Evolutionary conservation across 169 alveolate species (phyloP), one percentile per base, ranked within the genome.

Genomic region (Eimeria sp.): DNA sequence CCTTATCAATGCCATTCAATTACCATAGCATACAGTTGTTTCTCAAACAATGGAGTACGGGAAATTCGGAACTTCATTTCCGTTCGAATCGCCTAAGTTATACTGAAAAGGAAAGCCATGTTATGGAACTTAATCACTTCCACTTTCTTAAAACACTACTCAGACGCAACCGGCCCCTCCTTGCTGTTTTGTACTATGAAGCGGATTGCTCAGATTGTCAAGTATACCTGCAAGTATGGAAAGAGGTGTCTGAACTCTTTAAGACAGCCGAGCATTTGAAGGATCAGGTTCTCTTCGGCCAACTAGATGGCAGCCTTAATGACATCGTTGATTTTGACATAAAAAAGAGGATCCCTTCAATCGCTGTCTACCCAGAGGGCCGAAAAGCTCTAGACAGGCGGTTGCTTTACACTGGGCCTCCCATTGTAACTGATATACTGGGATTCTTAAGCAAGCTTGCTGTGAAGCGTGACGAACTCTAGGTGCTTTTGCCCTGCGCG

Each of bases 181-280:
- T 86, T 14, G 93, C 49, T 34, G 51, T 86, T 86, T 82, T 86
- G 10, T 86, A 86, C 80, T 86, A 86, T 82, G 82, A 86, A 20
- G 83, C 93, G 27, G 65, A 27, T 2, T 86, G 82, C 93, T 18
- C 70, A 58, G 93, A 49, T 20, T 86, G 93, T 27, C 63, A 86
- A 20, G 10, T 27, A 13, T 86, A 40, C 93, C 93, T 86, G 22
- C 20, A 30, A 25, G 40, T 61, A 30, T 84, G 92, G 92, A 54
- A 84, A n/a, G 49, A 27, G 25, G 92, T 61, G 34, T 78, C 80
- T 40, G 47, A 16, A 27, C 65, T 20, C 92, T 84, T 84, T 27
- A 61, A 20, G 22, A n/a, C 67, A 18, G 4, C 67, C 3, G 61
- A 27, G 6, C 11, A 25, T 3, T 30, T 57, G 43, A 54, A 58